Base-by-base conservation (phyloP, 1,284 basidiomycete genomes). In the Ceratobasidium sp. region DNA sequence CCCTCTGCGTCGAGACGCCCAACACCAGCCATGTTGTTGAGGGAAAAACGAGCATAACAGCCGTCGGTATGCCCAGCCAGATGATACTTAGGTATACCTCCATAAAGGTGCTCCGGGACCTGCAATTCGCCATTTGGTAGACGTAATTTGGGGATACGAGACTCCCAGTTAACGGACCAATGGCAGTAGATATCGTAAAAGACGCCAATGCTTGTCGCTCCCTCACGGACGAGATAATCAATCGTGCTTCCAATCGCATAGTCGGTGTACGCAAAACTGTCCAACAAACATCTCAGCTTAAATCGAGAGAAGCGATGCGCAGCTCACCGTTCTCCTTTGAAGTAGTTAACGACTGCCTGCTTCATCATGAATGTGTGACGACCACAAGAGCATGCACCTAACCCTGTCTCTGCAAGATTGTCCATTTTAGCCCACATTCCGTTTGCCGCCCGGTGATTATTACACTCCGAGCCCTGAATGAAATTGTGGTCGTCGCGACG, bases 101-200 rank as follows among this genome's bases (percentile, higher is more conserved):
- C 67, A 24, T 51, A 22, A 22, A 50, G 51, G n/a, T 59, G n/a
- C 15, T 9, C 24, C 1, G 67, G 67, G 14, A 27, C 53, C n/a
- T 57, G 22, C 1, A 19, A 5, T 11, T 31, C 19, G 6, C 36
- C 36, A 19, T 3, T 8, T 6, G 57, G 57, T n/a, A 47, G 6
- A 0, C 17, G 19, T 4, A 59, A 17, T 2, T 27, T 48, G 1
- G 54, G 19, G 2, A 48, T 17, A 1, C 22, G n/a, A 44, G 1
- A 3, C 36, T n/a, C 36, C 14, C 36, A 60, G 57, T 44, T 60
- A 7, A 24, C 24, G 31, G 44, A 44, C 57, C 45, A 72, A 36
- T 72, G 67, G 22, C 67, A 72, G n/a, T 27, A 60, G 11, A 72
- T 60, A 19, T 72, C 57, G 22, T 72, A 72, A 14, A 17, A 45